A percentile compares a stretch with the other conserved stretches of the same genome.
Evolutionary conservation across 495 filamentous ascomycete genomes (phyloP).

Genomic region (Viridothelium virens): DNA sequence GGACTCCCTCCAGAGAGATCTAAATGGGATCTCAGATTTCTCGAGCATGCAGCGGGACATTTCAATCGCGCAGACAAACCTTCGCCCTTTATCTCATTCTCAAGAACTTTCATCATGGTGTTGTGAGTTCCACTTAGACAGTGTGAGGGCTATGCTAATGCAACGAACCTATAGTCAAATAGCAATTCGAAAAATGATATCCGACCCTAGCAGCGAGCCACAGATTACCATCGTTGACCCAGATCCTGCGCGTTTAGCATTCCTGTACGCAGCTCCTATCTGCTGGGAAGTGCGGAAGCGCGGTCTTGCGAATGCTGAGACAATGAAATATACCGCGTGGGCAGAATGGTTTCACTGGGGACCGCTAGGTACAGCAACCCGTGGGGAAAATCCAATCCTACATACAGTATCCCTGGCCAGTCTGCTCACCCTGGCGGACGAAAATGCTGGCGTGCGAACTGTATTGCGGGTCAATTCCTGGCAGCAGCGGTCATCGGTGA

Average conservation of each 20-base stretch:
- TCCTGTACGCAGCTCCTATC: not conserved
- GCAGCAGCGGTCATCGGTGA: not conserved
- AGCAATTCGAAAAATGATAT: not conserved
- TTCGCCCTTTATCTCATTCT: not conserved
- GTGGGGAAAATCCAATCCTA: not conserved
- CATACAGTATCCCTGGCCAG: not conserved
- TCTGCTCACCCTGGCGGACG: not conserved
- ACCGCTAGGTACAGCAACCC: not conserved
- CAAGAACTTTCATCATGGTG: not conserved
- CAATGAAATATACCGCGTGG: not conserved
- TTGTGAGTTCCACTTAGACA: not conserved
- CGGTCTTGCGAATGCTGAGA: not conserved
- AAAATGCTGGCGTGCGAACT: not conserved
- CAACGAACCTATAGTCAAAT: not conserved
- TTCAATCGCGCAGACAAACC: not conserved
- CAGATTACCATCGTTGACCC: not conserved
- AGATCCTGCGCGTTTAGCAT: not conserved
- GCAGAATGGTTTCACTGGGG: not conserved
- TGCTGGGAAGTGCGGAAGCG: not conserved
- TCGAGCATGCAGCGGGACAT: not conserved
- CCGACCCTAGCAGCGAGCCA: not conserved
- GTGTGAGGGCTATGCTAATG: not conserved
- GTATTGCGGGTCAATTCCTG: not conserved
- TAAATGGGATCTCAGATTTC: not conserved
- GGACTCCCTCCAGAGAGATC: not conserved